Conservation (phyloP, 2,329 filamentous ascomycete genomes). For the Penicillium vulpinum region DNA sequence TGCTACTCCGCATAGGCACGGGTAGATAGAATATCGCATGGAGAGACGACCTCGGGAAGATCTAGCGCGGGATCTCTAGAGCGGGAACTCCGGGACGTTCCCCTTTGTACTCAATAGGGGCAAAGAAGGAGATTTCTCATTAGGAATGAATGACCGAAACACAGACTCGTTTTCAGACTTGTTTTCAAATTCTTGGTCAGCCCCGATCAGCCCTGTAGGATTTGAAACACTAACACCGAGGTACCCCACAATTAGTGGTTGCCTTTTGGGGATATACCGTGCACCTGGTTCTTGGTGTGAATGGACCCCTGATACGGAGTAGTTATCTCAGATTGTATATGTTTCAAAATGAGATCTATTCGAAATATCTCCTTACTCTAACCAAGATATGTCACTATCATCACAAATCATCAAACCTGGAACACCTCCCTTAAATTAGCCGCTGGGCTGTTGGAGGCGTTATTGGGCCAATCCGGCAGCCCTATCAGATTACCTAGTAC, state of each 20-base stretch:
- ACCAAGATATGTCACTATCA: neutral
- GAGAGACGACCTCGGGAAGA: neutral
- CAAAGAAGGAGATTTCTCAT: too few relatives aligned
- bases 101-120: neutral
- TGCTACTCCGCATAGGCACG: neutral
- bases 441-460: slow-evolving; percentile 3
- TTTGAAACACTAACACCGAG: neutral
- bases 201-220: too few relatives aligned
- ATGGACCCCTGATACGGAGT: neutral
- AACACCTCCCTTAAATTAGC: slow-evolving; percentile 2
- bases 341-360: neutral
- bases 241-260: neutral
- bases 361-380: neutral
- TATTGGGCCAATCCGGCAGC: slow-evolving; percentile 3
- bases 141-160: neutral
- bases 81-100: neutral
- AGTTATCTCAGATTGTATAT: neutral
- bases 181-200: neutral
- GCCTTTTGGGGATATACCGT: neutral
- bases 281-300: neutral
- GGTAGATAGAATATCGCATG: neutral
- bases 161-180: neutral
- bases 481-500: neutral
- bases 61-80: neutral
- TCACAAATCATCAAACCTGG: neutral